Base-by-base conservation (phyloP, 306 rosid genomes). In the Prunus persica region DNA sequence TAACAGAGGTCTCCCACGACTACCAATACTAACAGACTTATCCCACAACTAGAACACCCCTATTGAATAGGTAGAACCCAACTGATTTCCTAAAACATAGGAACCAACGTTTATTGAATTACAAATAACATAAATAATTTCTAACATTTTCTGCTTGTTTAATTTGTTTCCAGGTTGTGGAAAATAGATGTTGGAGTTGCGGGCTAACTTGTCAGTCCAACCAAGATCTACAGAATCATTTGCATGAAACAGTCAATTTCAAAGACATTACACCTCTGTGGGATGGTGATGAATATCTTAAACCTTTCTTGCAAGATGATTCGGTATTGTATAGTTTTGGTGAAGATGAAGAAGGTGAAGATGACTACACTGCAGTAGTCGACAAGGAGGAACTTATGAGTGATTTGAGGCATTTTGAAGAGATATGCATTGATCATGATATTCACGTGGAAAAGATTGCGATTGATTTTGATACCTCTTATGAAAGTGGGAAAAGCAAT, bases 161-260 rank as follows among this genome's bases (percentile, higher is more conserved):
- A 66, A 50, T 82, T 11, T 61, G 47, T 11, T 50, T 69, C 69
- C 81, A 95, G 97, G 99, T 92, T 50, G 88, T 89, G 8, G 84
- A 92, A 69, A 84, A 71, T 72, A 89, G 66, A 76, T 92, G 97
- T 83, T 95, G 99, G 99, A 88, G 82, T 74, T 95, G 96, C 45
- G 93, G 93, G 65, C 73, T 84, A 56, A 71, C 70, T n/a, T 88
- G 82, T 41, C 78, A 73, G 43, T 88, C 93, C 78, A 84, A 78
- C 64, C 79, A 78, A 65, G 91, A 87, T 55, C 81, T 90, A 41
- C 92, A 52, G 81, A 82, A 84, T 79, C 97, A 95, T 88, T 83
- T 88, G 75, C 99, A 95, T 71, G 84, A 88, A 77, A 72, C 80
- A 22, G 24, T 41, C 12, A 68, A 79, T 73, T 76, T 87, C 28